phyloP scores from a whole-genome alignment of 495 filamentous ascomycete species.

The Cudoniella acicularis region DNA sequence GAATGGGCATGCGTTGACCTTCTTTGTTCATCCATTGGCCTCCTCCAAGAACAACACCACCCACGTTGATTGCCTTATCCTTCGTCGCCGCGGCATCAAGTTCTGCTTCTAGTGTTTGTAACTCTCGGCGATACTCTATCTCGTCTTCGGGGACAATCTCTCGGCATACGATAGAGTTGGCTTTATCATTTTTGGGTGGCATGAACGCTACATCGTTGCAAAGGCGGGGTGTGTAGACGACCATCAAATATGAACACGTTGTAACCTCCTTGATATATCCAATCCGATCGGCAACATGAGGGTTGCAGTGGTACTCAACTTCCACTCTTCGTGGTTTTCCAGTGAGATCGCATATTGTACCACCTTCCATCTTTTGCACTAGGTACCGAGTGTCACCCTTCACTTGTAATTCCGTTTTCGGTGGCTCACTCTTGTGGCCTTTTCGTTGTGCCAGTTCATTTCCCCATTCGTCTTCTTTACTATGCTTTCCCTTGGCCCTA shows the following conservation, averaged over 20 bases:
- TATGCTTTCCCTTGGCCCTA: conserved; percentile 32
- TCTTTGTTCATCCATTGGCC: conserved; percentile 45
- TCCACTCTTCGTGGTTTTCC: conserved; percentile 82
- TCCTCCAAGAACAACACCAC: conserved; percentile 51
- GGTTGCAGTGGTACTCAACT: conserved; percentile 89
- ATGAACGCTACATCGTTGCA: conserved; percentile 92
- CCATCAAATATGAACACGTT: conserved; percentile 93
- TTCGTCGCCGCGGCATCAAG: conserved; percentile 30
- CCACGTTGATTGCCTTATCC: conserved; percentile 35
- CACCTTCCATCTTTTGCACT: conserved; percentile 82
- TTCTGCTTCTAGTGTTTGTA: conserved; percentile 27
- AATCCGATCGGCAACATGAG: conserved; percentile 75
- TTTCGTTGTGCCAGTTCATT: conserved; percentile 26
- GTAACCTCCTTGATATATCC: conserved; percentile 93
- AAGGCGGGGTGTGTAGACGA: conserved; percentile 87
- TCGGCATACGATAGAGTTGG: conserved; percentile 75
- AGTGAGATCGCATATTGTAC: conserved; percentile 88
- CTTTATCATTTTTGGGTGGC: conserved; percentile 75
- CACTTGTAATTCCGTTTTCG: conserved; percentile 66
- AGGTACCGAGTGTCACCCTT: conserved; percentile 85
- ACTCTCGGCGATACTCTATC: conserved; percentile 25
- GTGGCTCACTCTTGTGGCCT: conserved; percentile 33
- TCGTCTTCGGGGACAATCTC: conserved; percentile 37
- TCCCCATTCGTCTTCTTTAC: conserved; percentile 32
- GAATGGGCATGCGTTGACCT: conserved; percentile 35